These are phyloP conservation scores for Penicillium maclennaniae DNA, from an alignment of 495 filamentous ascomycete genomes.

Conservation along the genomic window DNA sequence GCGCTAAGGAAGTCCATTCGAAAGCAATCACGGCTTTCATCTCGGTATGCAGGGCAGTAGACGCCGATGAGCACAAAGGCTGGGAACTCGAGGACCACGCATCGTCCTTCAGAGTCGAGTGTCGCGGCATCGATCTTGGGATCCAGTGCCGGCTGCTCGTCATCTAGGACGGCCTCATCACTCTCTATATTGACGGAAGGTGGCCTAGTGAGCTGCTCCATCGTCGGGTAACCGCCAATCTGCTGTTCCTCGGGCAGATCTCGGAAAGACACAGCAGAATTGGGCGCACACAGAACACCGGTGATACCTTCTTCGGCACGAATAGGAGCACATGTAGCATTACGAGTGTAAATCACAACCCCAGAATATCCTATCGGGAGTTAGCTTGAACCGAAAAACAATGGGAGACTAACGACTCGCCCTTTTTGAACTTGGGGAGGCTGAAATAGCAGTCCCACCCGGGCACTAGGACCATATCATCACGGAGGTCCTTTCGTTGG, in stretches of 20 bases:
- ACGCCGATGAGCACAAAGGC: constrained; percentile 90
- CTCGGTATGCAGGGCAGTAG: constrained; percentile 84
- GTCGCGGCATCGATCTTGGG: constrained; percentile 58
- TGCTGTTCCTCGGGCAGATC: constrained; percentile 72
- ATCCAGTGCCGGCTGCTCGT: neutral
- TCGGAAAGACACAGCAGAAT: constrained; percentile 67
- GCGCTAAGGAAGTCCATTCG: constrained; percentile 74
- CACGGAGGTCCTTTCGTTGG: constrained; percentile 84
- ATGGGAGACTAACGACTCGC: constrained; percentile 26
- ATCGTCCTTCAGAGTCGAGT: constrained; percentile 89
- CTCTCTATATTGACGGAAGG: neutral
- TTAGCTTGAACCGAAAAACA: neutral
- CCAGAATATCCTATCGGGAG: constrained; percentile 78
- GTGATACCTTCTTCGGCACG: constrained; percentile 91
- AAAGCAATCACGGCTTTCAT: constrained; percentile 80
- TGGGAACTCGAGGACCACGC: constrained; percentile 90
- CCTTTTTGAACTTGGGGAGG: constrained; percentile 88
- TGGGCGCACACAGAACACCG: constrained; percentile 74
- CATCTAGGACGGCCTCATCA: constrained; percentile 7
- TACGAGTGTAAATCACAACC: constrained; percentile 92
- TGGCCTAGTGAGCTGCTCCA: constrained; percentile 55
- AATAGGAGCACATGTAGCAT: constrained; percentile 81
- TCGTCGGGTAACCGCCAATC: constrained; percentile 86
- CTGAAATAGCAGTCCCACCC: constrained; percentile 98
- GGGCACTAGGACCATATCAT: constrained; percentile 93